phyloP scores from a whole-genome alignment of 73 alveolate genomes.

The Paramecium sexaurelia region DNA sequence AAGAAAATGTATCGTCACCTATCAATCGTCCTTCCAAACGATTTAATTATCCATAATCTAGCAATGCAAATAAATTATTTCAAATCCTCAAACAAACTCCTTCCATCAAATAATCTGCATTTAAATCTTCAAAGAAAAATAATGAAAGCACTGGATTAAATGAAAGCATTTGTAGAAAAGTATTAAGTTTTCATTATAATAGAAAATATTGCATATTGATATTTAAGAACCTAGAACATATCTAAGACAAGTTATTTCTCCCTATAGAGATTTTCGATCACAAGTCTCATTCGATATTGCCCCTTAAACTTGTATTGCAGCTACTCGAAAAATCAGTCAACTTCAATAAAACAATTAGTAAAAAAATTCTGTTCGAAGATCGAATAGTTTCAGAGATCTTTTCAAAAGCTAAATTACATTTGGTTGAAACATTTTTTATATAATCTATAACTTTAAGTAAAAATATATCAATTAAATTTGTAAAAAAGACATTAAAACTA shows the following conservation, averaged over 20 bases:
- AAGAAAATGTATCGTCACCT: conserved; percentile 26
- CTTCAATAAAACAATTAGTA: not conserved
- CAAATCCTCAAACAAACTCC: not conserved
- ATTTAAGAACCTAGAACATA: not conserved
- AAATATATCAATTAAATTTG: not conserved
- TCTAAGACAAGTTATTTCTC: not conserved
- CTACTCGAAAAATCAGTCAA: conserved; percentile 28
- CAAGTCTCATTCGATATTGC: conserved; percentile 12
- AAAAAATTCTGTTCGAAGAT: conserved; percentile 9
- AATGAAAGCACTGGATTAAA: not conserved
- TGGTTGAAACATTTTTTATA: not conserved
- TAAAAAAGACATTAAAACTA: too few relatives aligned
- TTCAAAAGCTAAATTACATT: conserved; percentile 28
- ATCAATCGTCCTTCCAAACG: not conserved
- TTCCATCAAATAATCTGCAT: not conserved
- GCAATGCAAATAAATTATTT: not conserved
- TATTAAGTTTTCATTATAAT: not conserved
- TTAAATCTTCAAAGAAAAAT: conserved; percentile 2
- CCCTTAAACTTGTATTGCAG: not conserved
- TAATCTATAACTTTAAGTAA: not conserved
- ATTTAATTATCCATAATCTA: not conserved
- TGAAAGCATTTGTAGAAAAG: not conserved
- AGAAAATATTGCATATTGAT: not conserved
- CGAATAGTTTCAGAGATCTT: conserved; percentile 34
- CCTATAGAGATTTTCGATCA: conserved; percentile 8